These are phyloP conservation scores for Byssochlamys sp. DNA, from an alignment of 2,329 filamentous ascomycete species.

Conservation along the genomic window DNA sequence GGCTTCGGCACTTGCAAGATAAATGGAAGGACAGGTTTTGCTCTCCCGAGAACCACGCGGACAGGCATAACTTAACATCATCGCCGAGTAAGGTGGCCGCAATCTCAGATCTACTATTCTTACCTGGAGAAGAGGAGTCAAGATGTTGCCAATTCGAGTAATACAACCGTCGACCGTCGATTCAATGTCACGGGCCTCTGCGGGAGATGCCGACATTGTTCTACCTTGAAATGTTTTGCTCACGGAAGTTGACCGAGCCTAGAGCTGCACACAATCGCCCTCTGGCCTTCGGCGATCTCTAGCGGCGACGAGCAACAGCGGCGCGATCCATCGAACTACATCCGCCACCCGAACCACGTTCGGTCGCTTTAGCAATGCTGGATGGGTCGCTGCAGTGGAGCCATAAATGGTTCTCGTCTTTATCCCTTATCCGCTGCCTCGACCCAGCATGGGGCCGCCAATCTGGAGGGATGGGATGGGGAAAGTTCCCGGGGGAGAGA, in stretches of 20 bases:
- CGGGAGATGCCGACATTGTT: constrained; percentile 3
- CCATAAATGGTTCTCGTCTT: background rate
- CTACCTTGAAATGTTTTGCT: constrained; percentile 1
- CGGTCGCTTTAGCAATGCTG: background rate
- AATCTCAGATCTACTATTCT: background rate
- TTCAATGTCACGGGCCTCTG: constrained; percentile 1
- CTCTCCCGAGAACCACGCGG: background rate
- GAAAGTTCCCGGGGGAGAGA: background rate
- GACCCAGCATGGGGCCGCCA: constrained; percentile 1
- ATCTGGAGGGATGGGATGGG: background rate
- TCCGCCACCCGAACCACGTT: background rate
- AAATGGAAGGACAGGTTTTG: background rate
- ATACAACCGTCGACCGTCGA: background rate
- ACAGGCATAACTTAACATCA: background rate
- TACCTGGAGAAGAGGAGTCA: too few relatives aligned
- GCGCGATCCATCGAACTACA: background rate
- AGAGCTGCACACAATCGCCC: background rate
- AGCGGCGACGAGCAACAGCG: background rate
- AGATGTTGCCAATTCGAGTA: background rate
- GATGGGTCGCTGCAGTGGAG: background rate
- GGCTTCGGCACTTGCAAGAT: background rate
- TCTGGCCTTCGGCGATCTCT: background rate
- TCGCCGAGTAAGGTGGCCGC: background rate
- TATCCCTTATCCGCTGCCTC: too few relatives aligned
- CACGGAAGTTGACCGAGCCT: constrained; percentile 19